Evolutionary conservation across 768 basidiomycete genomes (phyloP).

Genomic region (Omphalotus guepiniiformis): DNA sequence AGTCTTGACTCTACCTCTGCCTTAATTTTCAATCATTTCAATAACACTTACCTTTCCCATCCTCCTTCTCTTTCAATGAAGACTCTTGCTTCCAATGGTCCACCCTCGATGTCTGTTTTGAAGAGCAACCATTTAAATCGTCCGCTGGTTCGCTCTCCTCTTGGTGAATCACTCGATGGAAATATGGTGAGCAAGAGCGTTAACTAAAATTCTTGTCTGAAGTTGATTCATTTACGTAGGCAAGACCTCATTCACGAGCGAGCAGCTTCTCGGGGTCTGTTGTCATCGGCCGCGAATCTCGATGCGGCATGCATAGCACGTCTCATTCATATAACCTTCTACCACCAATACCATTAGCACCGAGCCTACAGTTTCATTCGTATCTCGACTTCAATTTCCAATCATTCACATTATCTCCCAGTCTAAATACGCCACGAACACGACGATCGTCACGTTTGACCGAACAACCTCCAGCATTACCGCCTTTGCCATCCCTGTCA

Average conservation of each 20-base stretch:
- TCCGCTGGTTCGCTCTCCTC: neutral
- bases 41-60: too few relatives aligned
- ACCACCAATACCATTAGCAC: slow-evolving; percentile 2
- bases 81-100: too few relatives aligned
- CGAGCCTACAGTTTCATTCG: slow-evolving; percentile 10
- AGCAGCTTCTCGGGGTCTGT: neutral
- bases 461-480: slow-evolving; percentile 29
- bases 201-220: neutral
- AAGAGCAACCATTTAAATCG: neutral
- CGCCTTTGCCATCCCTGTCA: slow-evolving; percentile 33
- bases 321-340: neutral
- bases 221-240: neutral
- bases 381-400: slow-evolving; percentile 14
- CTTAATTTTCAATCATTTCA: neutral
- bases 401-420: slow-evolving; percentile 9
- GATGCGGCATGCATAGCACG: neutral
- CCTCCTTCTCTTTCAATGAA: neutral
- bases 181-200: neutral
- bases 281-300: neutral
- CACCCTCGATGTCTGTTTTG: neutral
- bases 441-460: slow-evolving; percentile 14
- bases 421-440: neutral
- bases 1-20: neutral
- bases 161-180: neutral
- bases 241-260: neutral